These are phyloP conservation scores for Thermomucor indicae-seudaticae DNA, from an alignment of 371 early-diverging fungal genomes.

Conservation along the genomic window DNA sequence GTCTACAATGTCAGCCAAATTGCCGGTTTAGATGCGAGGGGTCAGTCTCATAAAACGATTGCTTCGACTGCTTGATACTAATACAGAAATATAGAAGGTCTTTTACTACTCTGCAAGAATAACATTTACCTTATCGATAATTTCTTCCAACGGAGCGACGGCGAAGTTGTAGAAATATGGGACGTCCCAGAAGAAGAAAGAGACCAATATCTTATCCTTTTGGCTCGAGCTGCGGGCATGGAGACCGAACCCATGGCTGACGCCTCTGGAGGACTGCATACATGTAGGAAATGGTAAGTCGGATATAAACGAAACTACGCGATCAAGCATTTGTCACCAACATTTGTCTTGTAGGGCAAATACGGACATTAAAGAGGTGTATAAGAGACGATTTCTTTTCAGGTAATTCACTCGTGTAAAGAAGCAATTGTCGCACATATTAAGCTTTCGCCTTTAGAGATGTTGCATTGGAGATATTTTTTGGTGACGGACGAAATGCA, in stretches of 20 bases:
- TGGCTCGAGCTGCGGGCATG: slow-evolving; percentile 57
- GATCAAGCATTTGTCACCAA: slow-evolving; percentile 2
- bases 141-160: slow-evolving; percentile 66
- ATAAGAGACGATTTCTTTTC: slow-evolving; percentile 64
- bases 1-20: slow-evolving; percentile 73
- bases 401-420: slow-evolving; percentile 12
- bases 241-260: slow-evolving; percentile 40
- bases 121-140: slow-evolving; percentile 77
- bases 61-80: too few species aligned
- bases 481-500: slow-evolving; percentile 72
- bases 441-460: slow-evolving; percentile 34
- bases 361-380: slow-evolving; percentile 71
- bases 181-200: slow-evolving; percentile 70
- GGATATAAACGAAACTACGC: neutral
- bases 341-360: slow-evolving; percentile 29
- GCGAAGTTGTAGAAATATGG: slow-evolving; percentile 75
- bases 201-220: slow-evolving; percentile 59
- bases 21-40: slow-evolving; percentile 67
- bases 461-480: slow-evolving; percentile 77
- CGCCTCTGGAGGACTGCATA: slow-evolving; percentile 51
- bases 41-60: slow-evolving; percentile 14
- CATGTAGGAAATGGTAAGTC: slow-evolving; percentile 55
- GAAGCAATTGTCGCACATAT: slow-evolving; percentile 12
- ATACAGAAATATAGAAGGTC: slow-evolving; percentile 56
- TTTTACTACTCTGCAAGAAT: slow-evolving; percentile 66